Evolutionary conservation across 1,284 basidiomycete species (phyloP).

Genomic region (Pisolithus thermaeus): DNA sequence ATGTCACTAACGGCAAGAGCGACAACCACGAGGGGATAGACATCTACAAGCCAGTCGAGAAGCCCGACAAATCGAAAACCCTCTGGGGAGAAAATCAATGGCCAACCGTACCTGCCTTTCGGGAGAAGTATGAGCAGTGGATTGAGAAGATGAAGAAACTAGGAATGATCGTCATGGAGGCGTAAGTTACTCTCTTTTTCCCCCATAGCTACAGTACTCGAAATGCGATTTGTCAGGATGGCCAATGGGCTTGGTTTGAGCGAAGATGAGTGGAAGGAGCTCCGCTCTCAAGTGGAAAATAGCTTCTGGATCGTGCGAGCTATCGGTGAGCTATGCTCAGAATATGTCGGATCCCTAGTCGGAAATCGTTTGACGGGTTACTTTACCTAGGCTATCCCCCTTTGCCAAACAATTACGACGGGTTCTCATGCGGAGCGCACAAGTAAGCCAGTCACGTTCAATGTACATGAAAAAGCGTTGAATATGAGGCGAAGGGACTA

Average conservation of each 20-base stretch:
- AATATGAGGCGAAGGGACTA: slow-evolving; percentile 55
- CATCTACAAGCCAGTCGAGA: slow-evolving; percentile 67
- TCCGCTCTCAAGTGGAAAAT: slow-evolving; percentile 65
- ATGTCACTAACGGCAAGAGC: slow-evolving; percentile 77
- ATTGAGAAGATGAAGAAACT: slow-evolving; percentile 76
- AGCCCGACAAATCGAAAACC: slow-evolving; percentile 62
- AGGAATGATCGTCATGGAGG: slow-evolving; percentile 75
- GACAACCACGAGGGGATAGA: slow-evolving; percentile 85
- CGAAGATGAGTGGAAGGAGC: slow-evolving; percentile 59
- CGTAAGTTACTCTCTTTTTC: slow-evolving; percentile 41
- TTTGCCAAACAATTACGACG: slow-evolving; percentile 68
- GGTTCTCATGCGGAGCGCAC: slow-evolving; percentile 82
- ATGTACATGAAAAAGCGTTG: slow-evolving; percentile 6
- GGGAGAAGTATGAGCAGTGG: slow-evolving; percentile 63
- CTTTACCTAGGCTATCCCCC: slow-evolving; percentile 67
- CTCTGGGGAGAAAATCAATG: slow-evolving; percentile 83
- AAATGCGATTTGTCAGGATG: slow-evolving; percentile 47
- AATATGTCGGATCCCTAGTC: background rate
- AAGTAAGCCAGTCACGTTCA: slow-evolving; percentile 40
- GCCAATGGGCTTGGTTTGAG: slow-evolving; percentile 71
- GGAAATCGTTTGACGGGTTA: background rate
- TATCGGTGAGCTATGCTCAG: slow-evolving; percentile 48
- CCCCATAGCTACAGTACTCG: background rate
- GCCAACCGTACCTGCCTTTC: slow-evolving; percentile 58
- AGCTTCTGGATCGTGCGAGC: slow-evolving; percentile 86